These are phyloP conservation scores for Globisporangium iwayamae DNA, from an alignment of 352 stramenopile species.

Conservation along the genomic window DNA sequence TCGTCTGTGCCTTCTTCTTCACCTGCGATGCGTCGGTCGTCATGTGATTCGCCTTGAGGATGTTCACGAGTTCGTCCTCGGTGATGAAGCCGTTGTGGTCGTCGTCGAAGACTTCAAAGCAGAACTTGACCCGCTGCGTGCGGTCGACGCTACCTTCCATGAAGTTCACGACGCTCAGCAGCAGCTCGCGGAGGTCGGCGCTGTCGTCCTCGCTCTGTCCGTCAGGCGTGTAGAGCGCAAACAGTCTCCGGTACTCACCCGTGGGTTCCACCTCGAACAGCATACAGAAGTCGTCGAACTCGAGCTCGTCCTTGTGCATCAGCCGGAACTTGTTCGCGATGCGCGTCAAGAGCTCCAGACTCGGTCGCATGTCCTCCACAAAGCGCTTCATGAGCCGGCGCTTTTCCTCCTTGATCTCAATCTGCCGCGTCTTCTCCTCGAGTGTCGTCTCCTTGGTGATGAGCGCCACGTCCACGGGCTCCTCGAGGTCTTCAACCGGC, in stretches of 20 bases:
- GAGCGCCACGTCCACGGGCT: slow-evolving; percentile 26
- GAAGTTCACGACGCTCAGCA: slow-evolving; percentile 91
- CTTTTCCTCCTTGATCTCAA: slow-evolving; percentile 71
- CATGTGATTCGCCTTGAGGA: slow-evolving; percentile 90
- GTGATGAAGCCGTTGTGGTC: slow-evolving; percentile 91
- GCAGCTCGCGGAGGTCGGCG: slow-evolving; percentile 87
- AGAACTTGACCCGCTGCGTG: slow-evolving; percentile 88
- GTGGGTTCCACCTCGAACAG: slow-evolving; percentile 87
- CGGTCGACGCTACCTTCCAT: slow-evolving; percentile 53
- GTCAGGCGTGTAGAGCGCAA: slow-evolving; percentile 78
- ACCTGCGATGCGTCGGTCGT: slow-evolving; percentile 63
- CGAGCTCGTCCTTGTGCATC: slow-evolving; percentile 49
- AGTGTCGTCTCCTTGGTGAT: slow-evolving; percentile 31
- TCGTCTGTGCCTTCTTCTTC: slow-evolving; percentile 81
- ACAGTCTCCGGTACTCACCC: slow-evolving; percentile 85
- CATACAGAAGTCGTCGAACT: slow-evolving; percentile 80
- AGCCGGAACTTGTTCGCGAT: slow-evolving; percentile 56
- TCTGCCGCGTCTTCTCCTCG: slow-evolving; percentile 49
- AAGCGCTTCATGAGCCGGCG: slow-evolving; percentile 67
- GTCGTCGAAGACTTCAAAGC: slow-evolving; percentile 94
- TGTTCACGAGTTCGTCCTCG: slow-evolving; percentile 87
- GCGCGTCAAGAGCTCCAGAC: slow-evolving; percentile 54
- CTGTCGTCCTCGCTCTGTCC: slow-evolving; percentile 59
- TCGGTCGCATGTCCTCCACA: slow-evolving; percentile 63
- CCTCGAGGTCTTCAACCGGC: slow-evolving; percentile 20